These are phyloP conservation scores for Discostella stelligera DNA, from an alignment of 352 stramenopile genomes.

Conservation along the genomic window DNA sequence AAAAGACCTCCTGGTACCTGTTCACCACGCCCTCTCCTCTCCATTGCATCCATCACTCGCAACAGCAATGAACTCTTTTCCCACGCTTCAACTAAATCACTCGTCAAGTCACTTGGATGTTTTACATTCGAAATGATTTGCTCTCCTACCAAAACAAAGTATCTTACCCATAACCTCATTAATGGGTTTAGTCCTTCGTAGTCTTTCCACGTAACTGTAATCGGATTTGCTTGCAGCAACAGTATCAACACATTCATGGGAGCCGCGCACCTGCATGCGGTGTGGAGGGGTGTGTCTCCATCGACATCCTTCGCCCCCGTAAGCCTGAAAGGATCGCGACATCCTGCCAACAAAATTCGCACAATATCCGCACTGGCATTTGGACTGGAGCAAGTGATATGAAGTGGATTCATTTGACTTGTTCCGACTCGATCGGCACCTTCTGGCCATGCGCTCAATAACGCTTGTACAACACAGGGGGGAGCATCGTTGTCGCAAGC, in stretches of 20 bases:
- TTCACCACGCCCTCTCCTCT: constrained; percentile 6
- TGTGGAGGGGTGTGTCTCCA: constrained; percentile 67
- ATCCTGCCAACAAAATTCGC: constrained; percentile 46
- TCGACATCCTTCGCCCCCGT: constrained; percentile 59
- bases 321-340: constrained; percentile 37
- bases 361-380: constrained; percentile 63
- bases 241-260: constrained; percentile 60
- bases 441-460: constrained; percentile 59
- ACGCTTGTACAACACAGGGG: constrained; percentile 50
- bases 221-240: constrained; percentile 56
- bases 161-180: constrained; percentile 67
- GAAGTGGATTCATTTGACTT: constrained; percentile 69
- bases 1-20: constrained; percentile 26
- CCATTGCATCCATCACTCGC: constrained; percentile 44
- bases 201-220: constrained; percentile 54
- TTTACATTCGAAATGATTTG: constrained; percentile 58
- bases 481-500: constrained; percentile 72
- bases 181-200: constrained; percentile 71
- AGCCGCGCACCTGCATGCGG: constrained; percentile 63
- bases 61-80: constrained; percentile 61
- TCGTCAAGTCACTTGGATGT: constrained; percentile 46
- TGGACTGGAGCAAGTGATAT: constrained; percentile 68
- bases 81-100: constrained; percentile 62
- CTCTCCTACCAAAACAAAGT: constrained; percentile 68
- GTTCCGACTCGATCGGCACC: constrained; percentile 57